Conservation (phyloP, 2,329 filamentous ascomycete genomes). For the Pochonia chlamydosporia region DNA sequence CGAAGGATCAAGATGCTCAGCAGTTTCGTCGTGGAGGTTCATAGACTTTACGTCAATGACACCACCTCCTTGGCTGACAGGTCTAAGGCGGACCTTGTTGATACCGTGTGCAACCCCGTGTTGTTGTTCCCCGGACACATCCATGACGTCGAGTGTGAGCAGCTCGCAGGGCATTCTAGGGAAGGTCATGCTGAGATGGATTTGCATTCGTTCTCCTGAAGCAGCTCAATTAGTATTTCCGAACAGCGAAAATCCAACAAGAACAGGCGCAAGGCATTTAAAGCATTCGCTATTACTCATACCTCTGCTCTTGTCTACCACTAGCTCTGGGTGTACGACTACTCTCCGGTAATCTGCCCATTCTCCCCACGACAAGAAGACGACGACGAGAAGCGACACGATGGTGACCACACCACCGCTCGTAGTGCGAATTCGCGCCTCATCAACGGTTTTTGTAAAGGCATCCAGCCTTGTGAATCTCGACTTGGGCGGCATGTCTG, state of each 20-base stretch:
- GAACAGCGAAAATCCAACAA: not conserved
- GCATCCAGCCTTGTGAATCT: conserved; percentile 95
- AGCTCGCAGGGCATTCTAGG: conserved; percentile 91
- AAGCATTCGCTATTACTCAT: conserved; percentile 19
- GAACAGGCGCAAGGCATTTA: not conserved
- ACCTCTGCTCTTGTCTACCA: conserved; percentile 97
- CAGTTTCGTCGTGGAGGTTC: conserved; percentile 59
- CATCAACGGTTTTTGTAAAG: conserved; percentile 98
- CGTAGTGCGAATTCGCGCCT: conserved; percentile 92
- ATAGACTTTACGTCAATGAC: conserved; percentile 67
- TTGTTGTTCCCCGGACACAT: conserved; percentile 95
- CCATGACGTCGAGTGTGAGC: conserved; percentile 96
- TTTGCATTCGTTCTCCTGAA: conserved; percentile 94
- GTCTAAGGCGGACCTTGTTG: conserved; percentile 77
- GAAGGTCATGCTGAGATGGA: conserved; percentile 95
- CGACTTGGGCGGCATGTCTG: conserved; percentile 76
- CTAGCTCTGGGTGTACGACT: conserved; percentile 81
- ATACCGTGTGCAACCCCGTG: conserved; percentile 90
- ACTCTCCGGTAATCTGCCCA: conserved; percentile 89
- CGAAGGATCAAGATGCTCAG: conserved; percentile 75
- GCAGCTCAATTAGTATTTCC: conserved; percentile 15
- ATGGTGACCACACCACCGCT: conserved; percentile 95
- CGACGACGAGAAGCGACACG: conserved; percentile 76
- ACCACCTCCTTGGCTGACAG: conserved; percentile 66
- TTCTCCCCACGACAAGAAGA: conserved; percentile 90